Base-by-base conservation (phyloP, 169 alveolate species). In the Eimeria sp. region DNA sequence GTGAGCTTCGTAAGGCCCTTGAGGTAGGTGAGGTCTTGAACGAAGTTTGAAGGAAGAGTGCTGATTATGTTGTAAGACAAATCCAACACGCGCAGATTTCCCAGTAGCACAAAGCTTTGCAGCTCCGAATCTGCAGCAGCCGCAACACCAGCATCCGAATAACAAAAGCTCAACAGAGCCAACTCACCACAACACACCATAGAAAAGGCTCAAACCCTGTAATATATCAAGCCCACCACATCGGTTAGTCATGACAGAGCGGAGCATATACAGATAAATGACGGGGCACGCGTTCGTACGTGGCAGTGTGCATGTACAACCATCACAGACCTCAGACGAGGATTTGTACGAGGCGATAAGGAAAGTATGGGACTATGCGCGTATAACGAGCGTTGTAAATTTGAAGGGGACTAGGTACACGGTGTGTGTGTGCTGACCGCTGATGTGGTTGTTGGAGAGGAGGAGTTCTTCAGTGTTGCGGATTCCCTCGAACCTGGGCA, bases 401-500 rank as follows among this genome's bases (percentile, higher is more conserved):
- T 43, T 58, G 25, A 3, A 58, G 25, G 16, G n/a, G 16, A 72
- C 18, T 51, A 11, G 11, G 58, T 51, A 51, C 11, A 51, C 11
- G 5, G 47, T 5, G 54, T 1, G 25, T n/a, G 27, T 22, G 67
- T 20, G 4, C 92, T 54, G 9, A 78, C 95, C 95, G 16, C 57
- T 63, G 27, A 93, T 93, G 13, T 54, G 49, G 54, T 93, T 93
- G 88, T 83, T 92, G 61, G 89, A 22, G 72, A 93, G 94, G 54
- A 58, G 45, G 82, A 93, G 96, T 30, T 82, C 92, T n/a, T 67
- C 94, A 20, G 86, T 45, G 25, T 82, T 93, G 25, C 88, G 58
- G 11, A 93, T 57, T 49, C 94, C 88, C 11, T 47, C 89, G 51
- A 93, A 67, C 7, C 61, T 25, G 9, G 96, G 96, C 58, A 93